A percentile compares a stretch with the other conserved stretches of the same genome.
Evolutionary conservation across 306 rosid species (phyloP).

Genomic region (Argentina anserina): DNA sequence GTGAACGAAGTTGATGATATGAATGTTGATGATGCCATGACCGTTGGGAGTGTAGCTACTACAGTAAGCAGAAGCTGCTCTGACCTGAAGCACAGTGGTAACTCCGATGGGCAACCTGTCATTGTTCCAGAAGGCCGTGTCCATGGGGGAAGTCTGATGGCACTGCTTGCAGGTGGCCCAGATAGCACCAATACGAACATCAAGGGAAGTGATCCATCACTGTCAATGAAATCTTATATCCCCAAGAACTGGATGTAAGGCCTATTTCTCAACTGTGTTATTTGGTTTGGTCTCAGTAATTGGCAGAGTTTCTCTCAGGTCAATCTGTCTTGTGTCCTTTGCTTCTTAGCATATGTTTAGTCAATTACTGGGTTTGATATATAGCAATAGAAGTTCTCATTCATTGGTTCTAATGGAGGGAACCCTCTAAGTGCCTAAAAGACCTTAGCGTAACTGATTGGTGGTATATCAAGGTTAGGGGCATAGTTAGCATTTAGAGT

Average conservation of each 20-base stretch:
- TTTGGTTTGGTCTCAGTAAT: constrained; percentile 33
- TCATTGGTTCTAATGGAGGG: constrained; percentile 41
- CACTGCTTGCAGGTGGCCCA: constrained; percentile 51
- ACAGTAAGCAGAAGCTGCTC: constrained; percentile 18
- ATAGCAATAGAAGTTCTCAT: constrained; percentile 25
- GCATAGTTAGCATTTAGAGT: constrained; percentile 30
- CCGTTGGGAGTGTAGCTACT: constrained; percentile 24
- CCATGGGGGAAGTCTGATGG: constrained; percentile 88
- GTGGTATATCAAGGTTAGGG: constrained; percentile 37
- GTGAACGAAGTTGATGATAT: constrained; percentile 40
- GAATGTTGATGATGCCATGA: constrained; percentile 47
- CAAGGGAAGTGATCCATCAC: constrained; percentile 30
- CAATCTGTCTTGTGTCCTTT: constrained; percentile 35
- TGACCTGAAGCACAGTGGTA: constrained; percentile 25
- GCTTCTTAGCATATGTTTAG: constrained; percentile 27
- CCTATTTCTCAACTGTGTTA: constrained; percentile 15
- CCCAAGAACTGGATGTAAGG: constrained; percentile 62
- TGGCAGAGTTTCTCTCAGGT: constrained; percentile 31
- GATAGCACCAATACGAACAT: constrained; percentile 36
- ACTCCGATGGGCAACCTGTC: constrained; percentile 26
- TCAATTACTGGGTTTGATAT: constrained; percentile 9
- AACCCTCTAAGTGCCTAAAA: constrained; percentile 25
- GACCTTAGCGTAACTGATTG: constrained; percentile 25
- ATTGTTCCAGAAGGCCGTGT: constrained; percentile 80
- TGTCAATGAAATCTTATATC: constrained; percentile 36